Evolutionary conservation across 129 eudicot species (phyloP).

Genomic region (Lonicera japonica): DNA sequence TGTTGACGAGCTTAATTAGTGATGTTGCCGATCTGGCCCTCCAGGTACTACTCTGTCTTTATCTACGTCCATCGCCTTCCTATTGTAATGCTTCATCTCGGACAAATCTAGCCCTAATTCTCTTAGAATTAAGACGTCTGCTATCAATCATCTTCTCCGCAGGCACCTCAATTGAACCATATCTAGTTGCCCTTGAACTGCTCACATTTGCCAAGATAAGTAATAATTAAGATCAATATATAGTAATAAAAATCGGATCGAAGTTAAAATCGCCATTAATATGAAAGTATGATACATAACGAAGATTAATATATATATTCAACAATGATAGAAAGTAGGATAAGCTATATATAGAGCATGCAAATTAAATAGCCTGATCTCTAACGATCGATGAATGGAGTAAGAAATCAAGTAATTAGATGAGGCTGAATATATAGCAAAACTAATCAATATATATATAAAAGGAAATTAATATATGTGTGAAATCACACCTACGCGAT

Average conservation of each 20-base stretch:
- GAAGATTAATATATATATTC: too few relatives aligned
- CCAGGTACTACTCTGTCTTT: conserved; percentile 40
- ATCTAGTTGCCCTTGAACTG: conserved; percentile 25
- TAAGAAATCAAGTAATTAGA: conserved; percentile 3
- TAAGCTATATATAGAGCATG: conserved; percentile 6
- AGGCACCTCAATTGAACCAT: conserved; percentile 27
- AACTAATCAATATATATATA: too few relatives aligned
- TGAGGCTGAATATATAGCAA: conserved; percentile 23
- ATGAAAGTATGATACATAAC: too few relatives aligned
- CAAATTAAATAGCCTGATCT: conserved; percentile 9
- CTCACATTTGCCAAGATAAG: conserved; percentile 28
- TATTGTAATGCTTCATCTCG: conserved; percentile 19
- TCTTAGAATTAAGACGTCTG: conserved; percentile 31
- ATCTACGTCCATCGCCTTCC: conserved; percentile 34
- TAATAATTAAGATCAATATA: conserved; percentile 25
- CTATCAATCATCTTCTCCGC: conserved; percentile 39
- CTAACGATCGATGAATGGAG: conserved; percentile 4
- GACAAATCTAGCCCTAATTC: conserved; percentile 36
- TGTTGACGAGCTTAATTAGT: conserved; percentile 23
- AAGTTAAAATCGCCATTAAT: conserved; percentile 33
- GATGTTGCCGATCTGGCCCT: conserved; percentile 77
- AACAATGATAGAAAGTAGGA: too few relatives aligned
- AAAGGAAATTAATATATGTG: conserved; percentile 11
- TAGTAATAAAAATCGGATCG: conserved; percentile 15
- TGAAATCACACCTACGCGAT: conserved; percentile 12